These are phyloP conservation scores for Sugiyamaella japonica DNA, from an alignment of 1,139 yeast genomes.

Conservation along the genomic window DNA sequence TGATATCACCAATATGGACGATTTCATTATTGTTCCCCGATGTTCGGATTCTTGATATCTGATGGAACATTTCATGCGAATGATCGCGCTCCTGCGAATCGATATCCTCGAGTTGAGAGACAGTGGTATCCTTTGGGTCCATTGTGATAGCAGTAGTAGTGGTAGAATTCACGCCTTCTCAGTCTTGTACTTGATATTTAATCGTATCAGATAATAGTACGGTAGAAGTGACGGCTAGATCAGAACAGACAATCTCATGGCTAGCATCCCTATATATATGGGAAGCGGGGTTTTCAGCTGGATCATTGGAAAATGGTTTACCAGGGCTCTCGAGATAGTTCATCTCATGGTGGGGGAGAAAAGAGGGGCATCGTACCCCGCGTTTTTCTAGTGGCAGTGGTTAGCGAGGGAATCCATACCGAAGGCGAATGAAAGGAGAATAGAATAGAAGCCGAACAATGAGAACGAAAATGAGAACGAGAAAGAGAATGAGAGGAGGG, in stretches of 20 bases:
- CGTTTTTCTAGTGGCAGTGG: no score
- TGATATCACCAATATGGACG: conserved; percentile 69
- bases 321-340: no score
- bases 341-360: not conserved
- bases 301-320: no score
- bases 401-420: no score
- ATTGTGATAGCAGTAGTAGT: not conserved
- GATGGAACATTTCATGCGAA: conserved; percentile 4
- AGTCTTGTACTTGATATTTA: no score
- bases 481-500: no score
- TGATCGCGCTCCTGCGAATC: not conserved
- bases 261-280: not conserved
- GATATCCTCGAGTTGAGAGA: conserved; percentile 7
- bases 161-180: no score
- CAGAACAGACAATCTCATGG: not conserved
- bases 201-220: no score
- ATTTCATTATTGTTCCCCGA: conserved; percentile 53
- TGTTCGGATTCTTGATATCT: conserved; percentile 35
- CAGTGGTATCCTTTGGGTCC: conserved; percentile 9
- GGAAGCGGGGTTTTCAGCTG: not conserved
- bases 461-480: no score
- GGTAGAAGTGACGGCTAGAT: no score
- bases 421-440: no score
- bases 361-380: not conserved
- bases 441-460: no score